A percentile compares a stretch with the other conserved stretches of the same genome.
phyloP scores from a whole-genome alignment of 129 eudicot genomes.

The Dittrichia graveolens region DNA sequence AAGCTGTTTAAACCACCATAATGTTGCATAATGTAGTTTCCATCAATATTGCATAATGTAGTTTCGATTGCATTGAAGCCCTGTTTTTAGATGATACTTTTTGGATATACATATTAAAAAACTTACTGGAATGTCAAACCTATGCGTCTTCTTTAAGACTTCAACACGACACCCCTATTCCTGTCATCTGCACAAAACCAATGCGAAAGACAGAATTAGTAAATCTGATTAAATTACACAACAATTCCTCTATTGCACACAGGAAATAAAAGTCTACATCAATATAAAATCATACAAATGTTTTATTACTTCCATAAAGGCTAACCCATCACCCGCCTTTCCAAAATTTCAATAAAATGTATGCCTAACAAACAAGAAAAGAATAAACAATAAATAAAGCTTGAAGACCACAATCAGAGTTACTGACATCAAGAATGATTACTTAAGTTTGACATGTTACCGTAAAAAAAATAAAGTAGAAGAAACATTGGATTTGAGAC shows the following conservation, averaged over 20 bases:
- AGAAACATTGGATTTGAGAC: neutral
- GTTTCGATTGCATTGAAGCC: constrained; percentile 3
- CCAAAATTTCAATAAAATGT: too few relatives aligned
- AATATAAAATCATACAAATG: too few relatives aligned
- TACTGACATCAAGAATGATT: neutral
- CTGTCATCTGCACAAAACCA: constrained; percentile 30
- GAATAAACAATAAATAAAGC: neutral
- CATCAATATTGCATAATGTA: constrained; percentile 15
- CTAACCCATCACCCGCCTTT: too few relatives aligned
- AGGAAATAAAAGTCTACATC: too few relatives aligned
- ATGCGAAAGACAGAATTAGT: neutral
- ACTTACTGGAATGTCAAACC: constrained; percentile 26
- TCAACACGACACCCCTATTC: constrained; percentile 22
- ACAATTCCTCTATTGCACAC: neutral
- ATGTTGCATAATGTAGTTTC: constrained; percentile 19
- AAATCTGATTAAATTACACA: neutral
- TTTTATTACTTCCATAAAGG: too few relatives aligned
- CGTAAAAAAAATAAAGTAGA: neutral
- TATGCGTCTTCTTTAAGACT: constrained; percentile 26
- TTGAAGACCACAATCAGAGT: neutral
- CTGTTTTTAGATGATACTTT: neutral
- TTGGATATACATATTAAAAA: constrained; percentile 13
- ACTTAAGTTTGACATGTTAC: neutral
- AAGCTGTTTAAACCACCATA: neutral
- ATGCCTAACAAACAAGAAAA: too few relatives aligned